Conservation (phyloP, 1,284 basidiomycete species). For the Melampsora medusae region DNA sequence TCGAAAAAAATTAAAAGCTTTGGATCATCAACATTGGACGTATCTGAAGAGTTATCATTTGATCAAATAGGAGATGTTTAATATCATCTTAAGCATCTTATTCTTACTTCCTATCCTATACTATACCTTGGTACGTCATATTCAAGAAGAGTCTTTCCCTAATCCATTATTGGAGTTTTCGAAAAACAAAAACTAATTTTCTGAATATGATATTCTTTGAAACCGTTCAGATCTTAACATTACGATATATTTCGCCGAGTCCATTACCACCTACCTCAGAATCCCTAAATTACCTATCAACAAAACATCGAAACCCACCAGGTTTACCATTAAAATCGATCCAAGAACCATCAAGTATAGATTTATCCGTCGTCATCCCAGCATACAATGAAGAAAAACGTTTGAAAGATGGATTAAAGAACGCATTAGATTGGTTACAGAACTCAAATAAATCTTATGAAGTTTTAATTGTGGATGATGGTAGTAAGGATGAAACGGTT, state of each 20-base stretch:
- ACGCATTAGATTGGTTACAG: conserved; percentile 62
- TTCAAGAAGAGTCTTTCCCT: too few species aligned
- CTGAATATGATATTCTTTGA: too few species aligned
- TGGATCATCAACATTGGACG: too few species aligned
- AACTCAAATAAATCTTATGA: conserved; percentile 60
- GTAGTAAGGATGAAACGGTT: conserved; percentile 73
- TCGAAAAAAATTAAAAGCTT: too few species aligned
- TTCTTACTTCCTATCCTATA: conserved; percentile 2
- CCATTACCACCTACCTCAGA: not conserved
- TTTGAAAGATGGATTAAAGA: conserved; percentile 75
- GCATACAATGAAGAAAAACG: conserved; percentile 83
- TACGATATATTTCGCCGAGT: not conserved
- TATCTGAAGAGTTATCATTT: too few species aligned
- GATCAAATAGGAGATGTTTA: not conserved
- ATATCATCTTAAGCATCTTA: not conserved
- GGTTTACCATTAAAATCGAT: conserved; percentile 38
- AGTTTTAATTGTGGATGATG: conserved; percentile 84
- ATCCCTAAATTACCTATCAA: conserved; percentile 56
- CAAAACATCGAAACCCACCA: conserved; percentile 60
- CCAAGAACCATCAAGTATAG: conserved; percentile 58
- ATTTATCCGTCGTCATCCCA: conserved; percentile 75
- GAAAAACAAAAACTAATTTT: too few species aligned
- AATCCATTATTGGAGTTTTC: too few species aligned
- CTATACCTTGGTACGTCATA: not conserved
- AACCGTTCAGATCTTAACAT: not conserved